These are phyloP conservation scores for Margaritispora aquatica DNA, from an alignment of 495 filamentous ascomycete species.

Conservation along the genomic window DNA sequence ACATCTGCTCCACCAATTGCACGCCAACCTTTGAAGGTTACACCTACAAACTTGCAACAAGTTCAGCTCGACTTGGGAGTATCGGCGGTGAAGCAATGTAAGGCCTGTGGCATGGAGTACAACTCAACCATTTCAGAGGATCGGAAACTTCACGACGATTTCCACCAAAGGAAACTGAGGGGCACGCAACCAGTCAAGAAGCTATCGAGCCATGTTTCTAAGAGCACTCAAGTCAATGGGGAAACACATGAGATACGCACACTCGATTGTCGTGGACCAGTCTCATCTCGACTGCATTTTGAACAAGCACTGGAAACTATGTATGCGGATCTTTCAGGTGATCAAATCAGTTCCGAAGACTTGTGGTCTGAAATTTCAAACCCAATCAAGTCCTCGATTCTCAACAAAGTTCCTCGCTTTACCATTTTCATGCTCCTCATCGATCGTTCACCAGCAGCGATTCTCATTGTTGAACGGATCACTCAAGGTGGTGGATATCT, in stretches of 20 bases:
- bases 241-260: neutral
- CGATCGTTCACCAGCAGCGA: neutral
- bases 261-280: neutral
- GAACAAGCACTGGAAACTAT: neutral
- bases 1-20: no score
- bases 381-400: neutral
- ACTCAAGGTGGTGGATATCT: neutral
- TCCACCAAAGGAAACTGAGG: neutral
- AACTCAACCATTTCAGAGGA: constrained; percentile 6
- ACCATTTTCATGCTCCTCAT: constrained; percentile 13
- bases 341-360: neutral
- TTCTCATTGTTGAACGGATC: constrained; percentile 9
- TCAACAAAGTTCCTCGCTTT: constrained; percentile 7
- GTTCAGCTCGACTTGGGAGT: constrained; percentile 9
- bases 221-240: neutral
- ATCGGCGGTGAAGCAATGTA: neutral
- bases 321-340: neutral
- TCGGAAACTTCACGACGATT: neutral
- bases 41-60: neutral
- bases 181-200: neutral
- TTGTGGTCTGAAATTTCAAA: constrained; percentile 2
- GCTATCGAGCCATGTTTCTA: neutral
- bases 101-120: constrained; percentile 10
- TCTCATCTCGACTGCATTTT: neutral
- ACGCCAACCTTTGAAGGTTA: neutral